Conservation (phyloP, 2,329 filamentous ascomycete species). For the Neonectria ditissima region DNA sequence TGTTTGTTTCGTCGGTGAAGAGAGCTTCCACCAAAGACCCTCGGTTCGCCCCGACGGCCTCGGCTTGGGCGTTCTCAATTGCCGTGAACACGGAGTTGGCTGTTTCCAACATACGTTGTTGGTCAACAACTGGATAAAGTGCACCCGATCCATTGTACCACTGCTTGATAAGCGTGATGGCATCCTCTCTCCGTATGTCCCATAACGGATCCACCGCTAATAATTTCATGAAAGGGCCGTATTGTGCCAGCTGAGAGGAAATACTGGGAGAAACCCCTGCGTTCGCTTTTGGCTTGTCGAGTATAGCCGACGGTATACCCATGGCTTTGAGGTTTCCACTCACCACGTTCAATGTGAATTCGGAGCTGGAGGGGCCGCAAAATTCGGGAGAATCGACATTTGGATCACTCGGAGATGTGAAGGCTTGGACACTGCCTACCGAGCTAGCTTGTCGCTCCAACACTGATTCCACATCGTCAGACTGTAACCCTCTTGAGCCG, state of each 20-base stretch:
- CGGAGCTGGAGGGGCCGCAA: constrained; percentile 21
- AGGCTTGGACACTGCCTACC: not conserved
- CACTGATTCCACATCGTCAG: not conserved
- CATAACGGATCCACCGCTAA: constrained; percentile 17
- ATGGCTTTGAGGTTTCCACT: constrained; percentile 18
- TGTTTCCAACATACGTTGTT: constrained; percentile 3
- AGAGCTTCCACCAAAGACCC: constrained; percentile 5
- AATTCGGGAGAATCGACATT: constrained; percentile 11
- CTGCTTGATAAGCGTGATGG: constrained; percentile 12
- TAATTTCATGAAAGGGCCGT: constrained; percentile 14
- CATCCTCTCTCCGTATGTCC: constrained; percentile 16
- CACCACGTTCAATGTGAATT: constrained; percentile 17
- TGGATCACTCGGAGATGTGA: not conserved
- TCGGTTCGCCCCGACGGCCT: not conserved
- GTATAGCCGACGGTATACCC: constrained; percentile 19
- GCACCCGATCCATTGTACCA: constrained; percentile 11
- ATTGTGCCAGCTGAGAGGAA: constrained; percentile 2
- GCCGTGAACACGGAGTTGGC: not conserved
- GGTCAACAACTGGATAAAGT: constrained; percentile 11
- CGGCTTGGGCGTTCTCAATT: not conserved
- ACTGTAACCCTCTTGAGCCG: not conserved
- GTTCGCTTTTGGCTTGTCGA: constrained; percentile 5
- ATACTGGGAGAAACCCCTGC: not conserved
- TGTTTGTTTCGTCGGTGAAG: constrained; percentile 19
- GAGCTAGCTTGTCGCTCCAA: not conserved